Evolutionary conservation across 805 yeast species (phyloP).

Genomic region (Pichia heedii): DNA sequence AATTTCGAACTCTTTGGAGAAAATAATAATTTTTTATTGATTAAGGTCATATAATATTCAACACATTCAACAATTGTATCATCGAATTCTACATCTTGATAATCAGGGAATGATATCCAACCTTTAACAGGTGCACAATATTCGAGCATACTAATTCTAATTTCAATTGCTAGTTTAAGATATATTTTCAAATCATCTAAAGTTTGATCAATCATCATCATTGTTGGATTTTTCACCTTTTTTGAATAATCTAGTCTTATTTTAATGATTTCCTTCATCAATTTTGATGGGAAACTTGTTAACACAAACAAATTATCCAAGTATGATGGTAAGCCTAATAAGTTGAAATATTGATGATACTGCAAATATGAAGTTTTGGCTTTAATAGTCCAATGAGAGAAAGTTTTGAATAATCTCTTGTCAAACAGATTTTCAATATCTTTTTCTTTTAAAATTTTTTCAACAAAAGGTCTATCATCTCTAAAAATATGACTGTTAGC

Average conservation of each 20-base stretch:
- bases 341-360: slow-evolving; percentile 52
- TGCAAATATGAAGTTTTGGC: slow-evolving; percentile 64
- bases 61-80: slow-evolving; percentile 64
- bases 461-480: slow-evolving; percentile 70
- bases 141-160: slow-evolving; percentile 57
- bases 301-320: slow-evolving; percentile 56
- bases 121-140: slow-evolving; percentile 52
- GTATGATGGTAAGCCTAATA: slow-evolving; percentile 66
- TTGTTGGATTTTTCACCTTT: slow-evolving; percentile 73
- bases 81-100: slow-evolving; percentile 55
- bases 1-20: slow-evolving; percentile 45
- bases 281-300: slow-evolving; percentile 65
- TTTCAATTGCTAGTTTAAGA: slow-evolving; percentile 63
- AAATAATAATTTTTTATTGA: slow-evolving; percentile 72
- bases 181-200: slow-evolving; percentile 76
- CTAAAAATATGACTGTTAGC: slow-evolving; percentile 31
- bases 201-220: slow-evolving; percentile 95
- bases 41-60: slow-evolving; percentile 55
- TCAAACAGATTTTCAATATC: slow-evolving; percentile 65
- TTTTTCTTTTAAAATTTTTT: slow-evolving; percentile 70
- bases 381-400: slow-evolving; percentile 76
- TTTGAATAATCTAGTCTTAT: slow-evolving; percentile 70
- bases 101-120: slow-evolving; percentile 59
- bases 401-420: slow-evolving; percentile 54
- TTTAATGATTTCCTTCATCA: slow-evolving; percentile 70